Conservation (phyloP, 2,329 filamentous ascomycete species). For the Claviceps spartinae region DNA sequence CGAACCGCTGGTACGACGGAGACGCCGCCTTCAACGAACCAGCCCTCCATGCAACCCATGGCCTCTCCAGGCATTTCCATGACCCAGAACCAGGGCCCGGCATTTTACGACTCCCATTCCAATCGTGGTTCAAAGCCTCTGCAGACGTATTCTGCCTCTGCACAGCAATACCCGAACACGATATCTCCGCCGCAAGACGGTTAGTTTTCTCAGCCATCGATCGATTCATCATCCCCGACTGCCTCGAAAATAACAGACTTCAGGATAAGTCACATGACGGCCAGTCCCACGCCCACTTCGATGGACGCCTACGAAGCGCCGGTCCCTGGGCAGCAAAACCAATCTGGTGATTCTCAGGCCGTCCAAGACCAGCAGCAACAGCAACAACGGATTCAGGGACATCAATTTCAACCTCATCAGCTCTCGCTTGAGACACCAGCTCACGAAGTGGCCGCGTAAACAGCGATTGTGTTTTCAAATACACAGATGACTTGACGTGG, state of each 20-base stretch:
- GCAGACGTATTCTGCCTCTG: constrained; percentile 10
- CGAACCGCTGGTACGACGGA: constrained; percentile 4
- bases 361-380: neutral
- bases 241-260: constrained; percentile 11
- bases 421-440: neutral
- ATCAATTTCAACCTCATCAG: neutral
- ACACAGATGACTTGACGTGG: too few relatives aligned
- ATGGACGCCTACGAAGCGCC: constrained; percentile 9
- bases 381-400: neutral
- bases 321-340: constrained; percentile 11
- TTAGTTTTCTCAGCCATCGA: constrained; percentile 9
- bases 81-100: constrained; percentile 3
- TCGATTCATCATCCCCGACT: constrained; percentile 7
- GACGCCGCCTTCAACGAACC: neutral
- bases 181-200: constrained; percentile 4
- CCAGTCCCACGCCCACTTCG: constrained; percentile 10
- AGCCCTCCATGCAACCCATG: constrained; percentile 2
- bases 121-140: constrained; percentile 1
- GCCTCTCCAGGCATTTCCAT: constrained; percentile 2
- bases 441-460: constrained; percentile 18
- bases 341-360: constrained; percentile 10
- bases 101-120: constrained; percentile 17
- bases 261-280: constrained; percentile 7
- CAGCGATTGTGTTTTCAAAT: too few relatives aligned
- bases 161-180: constrained; percentile 10